Percentiles rank a stretch among this genome's conserved stretches.
Conservation (phyloP, 1,284 basidiomycete genomes). For the Ganoderma resinaceum region DNA sequence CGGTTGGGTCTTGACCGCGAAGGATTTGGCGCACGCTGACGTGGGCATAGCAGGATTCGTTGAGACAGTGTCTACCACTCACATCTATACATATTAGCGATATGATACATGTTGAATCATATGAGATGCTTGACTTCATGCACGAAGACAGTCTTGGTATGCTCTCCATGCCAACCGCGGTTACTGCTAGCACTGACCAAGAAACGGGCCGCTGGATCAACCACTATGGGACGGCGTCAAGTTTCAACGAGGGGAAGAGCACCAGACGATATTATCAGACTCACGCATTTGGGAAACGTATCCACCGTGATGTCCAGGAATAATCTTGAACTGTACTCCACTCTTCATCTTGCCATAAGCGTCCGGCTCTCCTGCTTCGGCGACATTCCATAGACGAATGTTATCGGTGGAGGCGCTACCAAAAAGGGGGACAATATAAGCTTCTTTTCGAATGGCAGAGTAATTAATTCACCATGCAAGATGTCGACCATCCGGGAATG, state of each 20-base stretch:
- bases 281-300: conserved; percentile 89
- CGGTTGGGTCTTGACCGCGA: background rate
- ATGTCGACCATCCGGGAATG: conserved; percentile 91
- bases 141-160: conserved; percentile 87
- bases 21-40: background rate
- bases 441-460: background rate
- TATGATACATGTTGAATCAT: conserved; percentile 27
- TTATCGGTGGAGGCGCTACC: conserved; percentile 91
- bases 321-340: conserved; percentile 91
- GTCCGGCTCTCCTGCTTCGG: conserved; percentile 75
- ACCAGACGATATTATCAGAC: conserved; percentile 11
- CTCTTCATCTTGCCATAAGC: conserved; percentile 62
- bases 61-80: background rate
- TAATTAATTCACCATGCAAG: conserved; percentile 76
- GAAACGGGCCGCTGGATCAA: conserved; percentile 88
- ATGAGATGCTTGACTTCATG: conserved; percentile 80
- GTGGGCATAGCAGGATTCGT: background rate
- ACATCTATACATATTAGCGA: background rate
- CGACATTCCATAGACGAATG: conserved; percentile 92
- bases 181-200: conserved; percentile 94
- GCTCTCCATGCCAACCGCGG: conserved; percentile 93
- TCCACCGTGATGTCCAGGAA: conserved; percentile 96
- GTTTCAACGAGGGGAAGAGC: conserved; percentile 7
- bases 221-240: conserved; percentile 57
- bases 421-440: background rate